Conservation (phyloP, 176 grass and related monocot species). For the Otatea glauca region DNA sequence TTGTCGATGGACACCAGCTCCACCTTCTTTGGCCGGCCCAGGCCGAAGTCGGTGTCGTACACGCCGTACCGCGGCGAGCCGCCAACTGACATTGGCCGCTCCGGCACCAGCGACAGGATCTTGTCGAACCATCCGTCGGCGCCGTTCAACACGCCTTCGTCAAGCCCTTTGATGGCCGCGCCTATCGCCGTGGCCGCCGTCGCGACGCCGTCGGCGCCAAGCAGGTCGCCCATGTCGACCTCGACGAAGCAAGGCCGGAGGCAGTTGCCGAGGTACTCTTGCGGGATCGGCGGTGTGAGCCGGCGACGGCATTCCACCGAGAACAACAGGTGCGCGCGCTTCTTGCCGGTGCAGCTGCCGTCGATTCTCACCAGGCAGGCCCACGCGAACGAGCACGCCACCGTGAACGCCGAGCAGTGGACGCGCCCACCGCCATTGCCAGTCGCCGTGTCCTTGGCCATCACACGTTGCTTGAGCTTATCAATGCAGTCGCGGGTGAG, state of each 20-base stretch:
- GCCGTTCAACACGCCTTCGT: conserved; percentile 71
- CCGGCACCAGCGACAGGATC: conserved; percentile 71
- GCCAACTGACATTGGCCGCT: conserved; percentile 86
- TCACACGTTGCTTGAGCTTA: conserved; percentile 61
- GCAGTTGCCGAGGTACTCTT: conserved; percentile 93
- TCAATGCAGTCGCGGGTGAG: conserved; percentile 68
- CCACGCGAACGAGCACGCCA: conserved; percentile 94
- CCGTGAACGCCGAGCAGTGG: conserved; percentile 85
- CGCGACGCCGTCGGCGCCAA: conserved; percentile 51
- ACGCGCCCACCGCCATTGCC: not conserved
- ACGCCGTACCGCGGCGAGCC: conserved; percentile 84
- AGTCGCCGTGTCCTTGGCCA: conserved; percentile 12
- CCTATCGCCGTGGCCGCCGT: conserved; percentile 72
- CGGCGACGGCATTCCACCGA: conserved; percentile 81
- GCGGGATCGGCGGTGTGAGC: conserved; percentile 61
- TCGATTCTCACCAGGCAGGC: conserved; percentile 58
- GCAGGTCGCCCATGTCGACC: conserved; percentile 49
- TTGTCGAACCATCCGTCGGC: conserved; percentile 81
- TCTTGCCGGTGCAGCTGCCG: not conserved
- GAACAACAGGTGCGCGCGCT: conserved; percentile 77
- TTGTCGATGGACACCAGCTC: conserved; percentile 90
- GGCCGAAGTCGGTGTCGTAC: conserved; percentile 81
- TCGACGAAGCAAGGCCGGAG: conserved; percentile 89
- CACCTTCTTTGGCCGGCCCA: conserved; percentile 70
- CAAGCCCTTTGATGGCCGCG: conserved; percentile 55